Evolutionary conservation across 768 basidiomycete species (phyloP), one percentile per base, ranked within the genome.

Genomic region (Amanita subjunquillea): DNA sequence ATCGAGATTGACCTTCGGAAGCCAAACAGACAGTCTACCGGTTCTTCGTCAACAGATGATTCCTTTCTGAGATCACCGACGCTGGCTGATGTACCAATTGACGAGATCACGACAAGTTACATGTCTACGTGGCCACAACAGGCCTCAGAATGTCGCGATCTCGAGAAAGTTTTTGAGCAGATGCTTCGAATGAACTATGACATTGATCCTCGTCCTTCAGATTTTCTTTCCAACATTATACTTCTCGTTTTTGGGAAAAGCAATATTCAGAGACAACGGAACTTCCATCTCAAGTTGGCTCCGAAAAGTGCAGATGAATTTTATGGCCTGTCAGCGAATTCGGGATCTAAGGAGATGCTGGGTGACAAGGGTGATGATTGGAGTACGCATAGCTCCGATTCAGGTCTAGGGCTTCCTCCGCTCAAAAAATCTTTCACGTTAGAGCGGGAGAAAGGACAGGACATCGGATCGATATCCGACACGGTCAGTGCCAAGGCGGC

Each of bases 91-190:
- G 20, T 10, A 3, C 44, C 37, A 42, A 27, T 39, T 10, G 23
- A 8, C 22, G 20, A 30, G 20, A 9, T 30, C 30, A 3, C 46
- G 15, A 6, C 27, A 34, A 32, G 32, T 15, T 25, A 34, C 25
- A 34, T 29, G 46, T 50, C 44, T 39, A 45, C 50, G 12, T 82
- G 78, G 76, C 62, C 68, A 53, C 59, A 54, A 29, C 72, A 70
- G 40, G 67, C 65, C 6, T 57, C 59, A 12, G 63, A 72, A 7
- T 74, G 75, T 39, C 65, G 67, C 43, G 66, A 74, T 25, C 58
- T 87, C 23, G 87, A 89, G 62, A 67, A 58, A 6, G 63, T 81
- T 13, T 88, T 84, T 62, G 67, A 73, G 54, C 66, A 72, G 22
- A 85, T 87, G 83, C 68, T 89, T 17, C 60, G 60, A 7, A 58